These are phyloP conservation scores for Secale cereale DNA, from an alignment of 176 grass and related monocot species.

Conservation along the genomic window DNA sequence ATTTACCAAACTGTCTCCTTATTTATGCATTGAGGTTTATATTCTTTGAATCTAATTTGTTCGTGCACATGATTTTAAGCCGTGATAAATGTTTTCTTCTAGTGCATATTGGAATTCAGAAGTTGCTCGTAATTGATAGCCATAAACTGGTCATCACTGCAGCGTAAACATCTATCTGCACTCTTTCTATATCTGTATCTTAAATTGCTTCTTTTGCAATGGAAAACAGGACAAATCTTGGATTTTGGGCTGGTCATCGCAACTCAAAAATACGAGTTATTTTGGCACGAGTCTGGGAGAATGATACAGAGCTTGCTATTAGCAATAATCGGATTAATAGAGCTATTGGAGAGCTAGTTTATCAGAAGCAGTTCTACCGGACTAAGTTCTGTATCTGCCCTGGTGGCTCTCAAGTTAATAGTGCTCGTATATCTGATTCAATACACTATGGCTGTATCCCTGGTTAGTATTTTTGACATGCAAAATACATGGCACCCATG, in stretches of 20 bases:
- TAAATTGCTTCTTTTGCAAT: not conserved
- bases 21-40: not conserved
- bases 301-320: constrained; percentile 91
- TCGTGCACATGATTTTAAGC: not conserved
- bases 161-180: not conserved
- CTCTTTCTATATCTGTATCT: not conserved
- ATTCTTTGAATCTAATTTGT: not conserved
- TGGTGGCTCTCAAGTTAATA: constrained; percentile 98
- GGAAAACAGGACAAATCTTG: constrained; percentile 52
- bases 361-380: constrained; percentile 88
- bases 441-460: constrained; percentile 98
- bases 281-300: constrained; percentile 84
- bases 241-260: constrained; percentile 85
- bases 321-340: constrained; percentile 94
- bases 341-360: constrained; percentile 83
- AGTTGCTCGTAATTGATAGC: not conserved
- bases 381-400: constrained; percentile 99
- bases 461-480: constrained; percentile 57
- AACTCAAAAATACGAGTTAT: constrained; percentile 96
- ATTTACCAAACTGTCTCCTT: not conserved
- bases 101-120: not conserved
- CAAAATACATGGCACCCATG: not conserved
- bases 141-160: not conserved
- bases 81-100: not conserved
- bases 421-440: constrained; percentile 87